These are phyloP conservation scores for Dactylellina sp. DNA, from an alignment of 2,329 filamentous ascomycete species.

Conservation along the genomic window DNA sequence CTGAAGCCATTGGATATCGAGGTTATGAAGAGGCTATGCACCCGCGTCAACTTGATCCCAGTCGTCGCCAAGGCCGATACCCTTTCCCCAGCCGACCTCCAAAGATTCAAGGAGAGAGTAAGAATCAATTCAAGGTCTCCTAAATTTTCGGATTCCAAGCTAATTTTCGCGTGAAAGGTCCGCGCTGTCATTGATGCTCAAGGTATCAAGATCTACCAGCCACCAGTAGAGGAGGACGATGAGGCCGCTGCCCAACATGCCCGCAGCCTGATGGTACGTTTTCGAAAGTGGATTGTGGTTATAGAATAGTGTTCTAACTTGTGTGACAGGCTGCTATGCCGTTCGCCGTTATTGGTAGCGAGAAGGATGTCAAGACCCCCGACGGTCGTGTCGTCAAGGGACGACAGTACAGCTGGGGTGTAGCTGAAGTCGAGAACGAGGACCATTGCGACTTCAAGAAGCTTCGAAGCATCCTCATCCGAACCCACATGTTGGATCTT, in stretches of 20 bases:
- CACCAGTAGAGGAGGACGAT: conserved; percentile 96
- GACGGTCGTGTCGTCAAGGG: conserved; percentile 98
- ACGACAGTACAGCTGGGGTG: conserved; percentile 98
- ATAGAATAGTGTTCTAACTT: neutral
- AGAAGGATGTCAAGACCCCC: conserved; percentile 97
- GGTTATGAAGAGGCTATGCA: conserved; percentile 99
- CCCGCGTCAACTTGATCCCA: conserved; percentile 96
- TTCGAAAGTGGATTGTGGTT: neutral
- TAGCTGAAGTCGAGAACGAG: conserved; percentile 99
- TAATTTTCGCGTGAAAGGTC: conserved; percentile 71
- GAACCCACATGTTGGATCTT: conserved; percentile 99
- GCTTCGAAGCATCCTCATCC: conserved; percentile 96
- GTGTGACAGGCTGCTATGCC: conserved; percentile 80
- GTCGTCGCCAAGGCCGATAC: conserved; percentile 99
- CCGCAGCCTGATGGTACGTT: conserved; percentile 78
- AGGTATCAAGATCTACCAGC: conserved; percentile 99
- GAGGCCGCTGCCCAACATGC: conserved; percentile 96
- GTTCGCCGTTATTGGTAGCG: conserved; percentile 97
- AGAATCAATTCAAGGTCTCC: conserved; percentile 61
- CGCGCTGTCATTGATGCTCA: conserved; percentile 95
- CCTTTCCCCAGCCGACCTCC: conserved; percentile 88
- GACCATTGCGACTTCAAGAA: conserved; percentile 99
- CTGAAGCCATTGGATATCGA: conserved; percentile 99
- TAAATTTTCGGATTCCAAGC: neutral
- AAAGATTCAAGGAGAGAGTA: conserved; percentile 95